phyloP scores from a whole-genome alignment of 257 asterid species.

The Solanum rostratum region DNA sequence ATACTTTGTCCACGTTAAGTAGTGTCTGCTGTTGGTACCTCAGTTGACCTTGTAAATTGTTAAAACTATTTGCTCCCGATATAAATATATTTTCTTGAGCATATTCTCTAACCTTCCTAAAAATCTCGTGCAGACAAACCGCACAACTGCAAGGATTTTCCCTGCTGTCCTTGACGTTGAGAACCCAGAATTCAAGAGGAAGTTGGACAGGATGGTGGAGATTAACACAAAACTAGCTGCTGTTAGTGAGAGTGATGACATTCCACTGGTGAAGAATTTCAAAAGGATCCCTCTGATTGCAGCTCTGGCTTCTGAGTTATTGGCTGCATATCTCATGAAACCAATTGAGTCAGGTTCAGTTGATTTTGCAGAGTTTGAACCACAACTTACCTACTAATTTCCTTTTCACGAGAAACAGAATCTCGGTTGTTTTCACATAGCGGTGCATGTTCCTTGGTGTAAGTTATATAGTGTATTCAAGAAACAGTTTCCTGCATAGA shows the following conservation, averaged over 20 bases:
- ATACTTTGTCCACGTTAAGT: not conserved
- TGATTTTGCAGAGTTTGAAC: conserved; percentile 82
- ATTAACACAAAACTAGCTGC: conserved; percentile 58
- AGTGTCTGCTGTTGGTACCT: not conserved
- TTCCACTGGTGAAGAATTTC: conserved; percentile 70
- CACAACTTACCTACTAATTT: conserved; percentile 53
- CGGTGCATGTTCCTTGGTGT: not conserved
- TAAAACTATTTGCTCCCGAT: not conserved
- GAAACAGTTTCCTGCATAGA: not conserved
- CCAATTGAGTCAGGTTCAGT: conserved; percentile 96
- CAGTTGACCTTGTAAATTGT: not conserved
- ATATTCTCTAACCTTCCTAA: not conserved
- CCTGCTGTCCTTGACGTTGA: conserved; percentile 93
- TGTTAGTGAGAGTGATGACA: conserved; percentile 55
- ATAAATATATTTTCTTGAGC: not conserved
- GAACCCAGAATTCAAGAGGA: conserved; percentile 95
- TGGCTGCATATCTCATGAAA: conserved; percentile 90
- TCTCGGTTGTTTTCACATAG: not conserved
- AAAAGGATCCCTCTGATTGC: conserved; percentile 84
- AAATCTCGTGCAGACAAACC: conserved; percentile 52
- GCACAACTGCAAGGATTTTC: conserved; percentile 89
- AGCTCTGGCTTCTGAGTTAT: conserved; percentile 70
- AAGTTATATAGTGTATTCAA: not conserved
- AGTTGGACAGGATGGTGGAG: conserved; percentile 85
- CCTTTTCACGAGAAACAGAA: not conserved